Evolutionary conservation across 2,329 filamentous ascomycete species (phyloP).

Genomic region (Dendryphion nanum): DNA sequence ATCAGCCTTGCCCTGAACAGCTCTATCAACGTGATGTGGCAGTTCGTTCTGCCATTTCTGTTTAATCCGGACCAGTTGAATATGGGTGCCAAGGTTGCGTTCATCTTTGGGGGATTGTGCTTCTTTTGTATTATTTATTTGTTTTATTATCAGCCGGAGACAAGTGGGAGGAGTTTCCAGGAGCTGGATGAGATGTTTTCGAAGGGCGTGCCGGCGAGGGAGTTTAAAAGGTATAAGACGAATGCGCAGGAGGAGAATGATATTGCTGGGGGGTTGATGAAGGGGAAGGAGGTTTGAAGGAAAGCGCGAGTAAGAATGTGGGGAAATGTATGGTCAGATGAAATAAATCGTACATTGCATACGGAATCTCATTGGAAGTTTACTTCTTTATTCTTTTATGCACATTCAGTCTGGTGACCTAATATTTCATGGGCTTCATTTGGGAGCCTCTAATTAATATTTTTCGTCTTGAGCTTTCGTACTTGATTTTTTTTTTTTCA

Average conservation of each 20-base stretch:
- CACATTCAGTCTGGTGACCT: too few relatives aligned
- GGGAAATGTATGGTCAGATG: too few relatives aligned
- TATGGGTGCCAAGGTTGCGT: slow-evolving; percentile 8
- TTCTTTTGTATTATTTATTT: slow-evolving; percentile 56
- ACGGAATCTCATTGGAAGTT: too few relatives aligned
- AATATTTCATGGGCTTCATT: too few relatives aligned
- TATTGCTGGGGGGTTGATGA: not conserved
- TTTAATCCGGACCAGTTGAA: slow-evolving; percentile 8
- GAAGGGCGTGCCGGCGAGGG: slow-evolving; percentile 17
- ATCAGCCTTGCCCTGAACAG: slow-evolving; percentile 38
- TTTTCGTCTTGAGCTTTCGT: too few relatives aligned
- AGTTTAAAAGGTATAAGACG: slow-evolving; percentile 7
- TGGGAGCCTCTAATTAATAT: too few relatives aligned
- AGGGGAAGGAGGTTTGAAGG: too few relatives aligned
- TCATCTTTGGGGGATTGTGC: slow-evolving; percentile 6
- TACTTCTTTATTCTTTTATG: too few relatives aligned
- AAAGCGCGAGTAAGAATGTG: too few relatives aligned
- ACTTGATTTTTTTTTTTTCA: too few relatives aligned
- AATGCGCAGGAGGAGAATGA: slow-evolving; percentile 1
- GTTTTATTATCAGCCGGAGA: slow-evolving; percentile 74
- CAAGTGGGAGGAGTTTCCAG: slow-evolving; percentile 71
- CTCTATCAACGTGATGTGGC: slow-evolving; percentile 26
- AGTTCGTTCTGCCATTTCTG: slow-evolving; percentile 8
- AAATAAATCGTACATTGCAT: too few relatives aligned
- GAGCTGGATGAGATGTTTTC: slow-evolving; percentile 82